phyloP scores from a whole-genome alignment of 805 yeast species.

The Starmerella davenportii region DNA sequence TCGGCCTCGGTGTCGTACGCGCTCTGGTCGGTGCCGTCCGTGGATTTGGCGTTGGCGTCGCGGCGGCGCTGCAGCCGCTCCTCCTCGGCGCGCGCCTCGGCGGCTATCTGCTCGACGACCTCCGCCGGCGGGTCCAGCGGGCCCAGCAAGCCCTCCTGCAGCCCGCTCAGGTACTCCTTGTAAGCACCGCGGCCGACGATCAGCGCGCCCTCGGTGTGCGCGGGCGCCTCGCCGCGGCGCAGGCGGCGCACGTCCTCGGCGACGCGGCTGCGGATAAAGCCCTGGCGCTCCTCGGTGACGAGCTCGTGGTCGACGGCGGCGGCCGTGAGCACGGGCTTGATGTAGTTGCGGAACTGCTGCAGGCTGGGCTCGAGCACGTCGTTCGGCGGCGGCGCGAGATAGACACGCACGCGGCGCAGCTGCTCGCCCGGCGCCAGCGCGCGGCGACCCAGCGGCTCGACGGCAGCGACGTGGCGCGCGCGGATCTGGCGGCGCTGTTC shows the following conservation, averaged over 20 bases:
- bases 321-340: constrained; percentile 72
- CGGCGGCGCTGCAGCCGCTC: constrained; percentile 7
- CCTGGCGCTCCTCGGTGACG: constrained; percentile 67
- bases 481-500: constrained; percentile 51
- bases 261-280: constrained; percentile 64
- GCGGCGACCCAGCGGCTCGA: constrained; percentile 34
- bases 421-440: constrained; percentile 31
- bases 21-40: constrained; percentile 9
- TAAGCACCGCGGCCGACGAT: constrained; percentile 92
- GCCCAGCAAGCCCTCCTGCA: constrained; percentile 89
- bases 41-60: constrained; percentile 12
- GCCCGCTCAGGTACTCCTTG: constrained; percentile 76
- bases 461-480: constrained; percentile 43
- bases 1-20: constrained; percentile 11
- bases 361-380: constrained; percentile 64
- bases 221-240: constrained; percentile 29
- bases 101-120: constrained; percentile 14
- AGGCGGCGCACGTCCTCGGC: constrained; percentile 64
- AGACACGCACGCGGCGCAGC: constrained; percentile 65
- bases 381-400: constrained; percentile 92
- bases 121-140: constrained; percentile 45
- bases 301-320: constrained; percentile 67
- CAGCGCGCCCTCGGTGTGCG: constrained; percentile 40
- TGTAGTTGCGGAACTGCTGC: constrained; percentile 53
- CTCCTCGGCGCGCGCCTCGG: constrained; percentile 7